Evolutionary conservation across 1,284 basidiomycete species (phyloP), one percentile per base, ranked within the genome.

Genomic region (Cryptococcus sp.): DNA sequence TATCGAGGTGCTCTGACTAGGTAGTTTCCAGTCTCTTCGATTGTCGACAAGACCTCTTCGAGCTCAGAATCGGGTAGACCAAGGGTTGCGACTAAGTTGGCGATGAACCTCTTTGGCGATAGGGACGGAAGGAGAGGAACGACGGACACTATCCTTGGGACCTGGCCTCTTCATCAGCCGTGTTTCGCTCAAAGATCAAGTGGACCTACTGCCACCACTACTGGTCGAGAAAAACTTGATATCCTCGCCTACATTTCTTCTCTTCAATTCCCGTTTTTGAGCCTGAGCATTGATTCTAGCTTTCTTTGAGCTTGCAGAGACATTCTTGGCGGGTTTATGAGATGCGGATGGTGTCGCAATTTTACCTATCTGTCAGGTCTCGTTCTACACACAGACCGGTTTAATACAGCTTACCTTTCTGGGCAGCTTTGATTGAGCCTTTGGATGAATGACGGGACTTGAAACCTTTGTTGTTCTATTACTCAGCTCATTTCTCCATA

Each of bases 381-480:
- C 7, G n/a, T 42, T 28, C 37, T 37, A n/a, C 22, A 19, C 19
- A n/a, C 9, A 4, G 2, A 14, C 16, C 25, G 18, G 31, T 19
- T 21, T 19, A 23, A 32, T 24, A 49, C 11, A 19, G 59, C 74
- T 43, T 34, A 85, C 90, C 90, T 78, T 92, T 93, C 14, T 88
- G 83, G 39, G 82, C 81, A 41, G 88, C 85, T 70, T 88, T 91
- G 43, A 91, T 67, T 0, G 85, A 81, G 7, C 60, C 83, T 74
- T 94, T 93, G 4, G 87, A 83, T 0, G 90, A 82, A 79, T 96
- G 90, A 67, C 85, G 87, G 1, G 87, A 89, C 72, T 93, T 93
- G 80, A 88, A 94, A 1, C 81, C 59, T 71, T 96, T 96, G 74
- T 96, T 94, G 78, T 82, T 78, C 88, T 91, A 14, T 39, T n/a